These are phyloP conservation scores for Blastocrithidia nonstop DNA, from an alignment of 208 protist species.

Conservation along the genomic window DNA sequence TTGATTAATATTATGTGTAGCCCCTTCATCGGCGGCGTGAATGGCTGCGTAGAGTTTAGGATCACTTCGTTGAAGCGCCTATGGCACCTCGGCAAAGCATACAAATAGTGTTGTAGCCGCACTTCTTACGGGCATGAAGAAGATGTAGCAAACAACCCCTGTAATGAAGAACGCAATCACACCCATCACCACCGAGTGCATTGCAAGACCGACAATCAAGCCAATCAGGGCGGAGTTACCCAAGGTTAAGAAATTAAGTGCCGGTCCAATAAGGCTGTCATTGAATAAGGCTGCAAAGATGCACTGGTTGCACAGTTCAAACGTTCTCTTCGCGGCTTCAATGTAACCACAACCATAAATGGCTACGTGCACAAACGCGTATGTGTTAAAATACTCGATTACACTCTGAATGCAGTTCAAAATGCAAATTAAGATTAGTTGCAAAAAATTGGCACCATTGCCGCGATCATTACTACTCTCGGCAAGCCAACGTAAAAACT, in stretches of 20 bases:
- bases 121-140: slow-evolving; percentile 59
- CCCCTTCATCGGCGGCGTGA: slow-evolving; percentile 26
- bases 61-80: slow-evolving; percentile 46
- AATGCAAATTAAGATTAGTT: slow-evolving; percentile 23
- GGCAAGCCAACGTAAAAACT: slow-evolving; percentile 49
- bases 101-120: slow-evolving; percentile 78
- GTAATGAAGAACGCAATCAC: slow-evolving; percentile 34
- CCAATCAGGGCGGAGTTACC: slow-evolving; percentile 32
- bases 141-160: slow-evolving; percentile 28
- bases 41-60: slow-evolving; percentile 52
- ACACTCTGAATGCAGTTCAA: slow-evolving; percentile 58
- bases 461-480: slow-evolving; percentile 19
- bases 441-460: slow-evolving; percentile 10
- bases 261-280: slow-evolving; percentile 63
- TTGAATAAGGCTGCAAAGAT: slow-evolving; percentile 79
- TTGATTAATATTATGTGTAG: slow-evolving; percentile 33
- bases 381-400: slow-evolving; percentile 83
- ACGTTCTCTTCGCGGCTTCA: slow-evolving; percentile 78
- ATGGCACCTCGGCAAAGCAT: slow-evolving; percentile 74
- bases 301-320: slow-evolving; percentile 54
- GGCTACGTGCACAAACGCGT: slow-evolving; percentile 86
- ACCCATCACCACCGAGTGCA: slow-evolving; percentile 12
- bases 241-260: slow-evolving; percentile 41
- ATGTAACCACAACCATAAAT: slow-evolving; percentile 88
- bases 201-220: slow-evolving; percentile 17